phyloP scores from a whole-genome alignment of 1,139 yeast genomes.

The Hanseniaspora gamundiae region DNA sequence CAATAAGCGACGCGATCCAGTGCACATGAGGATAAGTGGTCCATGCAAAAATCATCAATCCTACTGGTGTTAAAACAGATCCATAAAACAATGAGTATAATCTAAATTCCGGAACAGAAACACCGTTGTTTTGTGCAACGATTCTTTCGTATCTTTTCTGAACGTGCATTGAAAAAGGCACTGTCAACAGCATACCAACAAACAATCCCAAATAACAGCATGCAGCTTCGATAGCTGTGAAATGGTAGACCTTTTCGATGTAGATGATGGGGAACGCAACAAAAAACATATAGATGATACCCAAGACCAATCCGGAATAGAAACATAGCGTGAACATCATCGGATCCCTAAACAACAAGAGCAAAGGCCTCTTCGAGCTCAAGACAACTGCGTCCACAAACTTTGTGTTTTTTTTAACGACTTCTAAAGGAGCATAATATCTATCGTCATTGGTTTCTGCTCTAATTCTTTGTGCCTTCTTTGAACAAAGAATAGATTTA shows the following conservation, averaged over 20 bases:
- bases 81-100: slow-evolving; percentile 40
- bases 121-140: slow-evolving; percentile 27
- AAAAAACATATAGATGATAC: slow-evolving; percentile 50
- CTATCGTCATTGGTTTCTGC: slow-evolving; percentile 45
- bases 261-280: slow-evolving; percentile 51
- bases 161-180: slow-evolving; percentile 24
- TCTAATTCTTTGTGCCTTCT: slow-evolving; percentile 47
- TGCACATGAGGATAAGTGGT: slow-evolving; percentile 44
- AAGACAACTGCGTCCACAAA: slow-evolving; percentile 28
- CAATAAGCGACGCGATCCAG: slow-evolving; percentile 65
- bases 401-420: slow-evolving; percentile 31
- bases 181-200: slow-evolving; percentile 34
- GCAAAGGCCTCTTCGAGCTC: slow-evolving; percentile 41
- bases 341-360: slow-evolving; percentile 42
- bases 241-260: slow-evolving; percentile 31
- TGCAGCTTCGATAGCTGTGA: slow-evolving; percentile 40
- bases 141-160: slow-evolving; percentile 24
- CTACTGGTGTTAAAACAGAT: slow-evolving; percentile 40
- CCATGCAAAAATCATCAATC: slow-evolving; percentile 73
- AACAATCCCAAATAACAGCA: slow-evolving; percentile 42
- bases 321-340: slow-evolving; percentile 51
- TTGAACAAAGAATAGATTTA: slow-evolving; percentile 47
- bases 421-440: slow-evolving; percentile 40
- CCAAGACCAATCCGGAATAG: slow-evolving; percentile 49
- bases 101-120: slow-evolving; percentile 47